phyloP scores from a whole-genome alignment of 1,284 basidiomycete genomes.

The Ceratobasidium papillatum region DNA sequence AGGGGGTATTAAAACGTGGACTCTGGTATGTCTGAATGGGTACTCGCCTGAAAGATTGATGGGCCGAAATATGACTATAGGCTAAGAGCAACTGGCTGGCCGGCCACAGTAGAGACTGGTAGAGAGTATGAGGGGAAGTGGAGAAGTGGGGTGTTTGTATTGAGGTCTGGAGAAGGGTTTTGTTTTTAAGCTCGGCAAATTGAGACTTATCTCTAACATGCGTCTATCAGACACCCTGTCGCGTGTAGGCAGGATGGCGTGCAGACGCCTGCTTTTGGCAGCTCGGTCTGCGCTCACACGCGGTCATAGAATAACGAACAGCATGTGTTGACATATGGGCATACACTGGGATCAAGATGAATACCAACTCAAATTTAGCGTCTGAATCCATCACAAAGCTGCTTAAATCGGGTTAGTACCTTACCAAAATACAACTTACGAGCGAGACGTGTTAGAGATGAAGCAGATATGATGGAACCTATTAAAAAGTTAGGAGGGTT shows the following conservation, averaged over 20 bases:
- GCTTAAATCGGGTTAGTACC: slow-evolving; percentile 5
- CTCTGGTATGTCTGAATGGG: too few species aligned
- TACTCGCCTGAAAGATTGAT: too few species aligned
- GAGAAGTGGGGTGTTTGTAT: not conserved
- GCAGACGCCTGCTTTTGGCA: not conserved
- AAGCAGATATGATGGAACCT: not conserved
- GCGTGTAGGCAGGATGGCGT: not conserved
- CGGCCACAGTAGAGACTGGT: not conserved
- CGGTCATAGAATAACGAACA: not conserved
- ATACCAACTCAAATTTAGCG: not conserved
- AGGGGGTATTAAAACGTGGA: too few species aligned
- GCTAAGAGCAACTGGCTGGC: too few species aligned
- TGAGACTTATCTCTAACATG: not conserved
- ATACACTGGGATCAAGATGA: not conserved
- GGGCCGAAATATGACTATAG: too few species aligned
- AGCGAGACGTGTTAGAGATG: not conserved
- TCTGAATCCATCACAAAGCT: not conserved
- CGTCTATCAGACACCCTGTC: not conserved
- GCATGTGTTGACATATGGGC: not conserved
- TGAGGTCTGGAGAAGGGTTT: not conserved
- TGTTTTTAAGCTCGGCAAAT: too few species aligned
- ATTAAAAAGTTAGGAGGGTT: not conserved
- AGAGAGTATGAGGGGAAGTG: not conserved
- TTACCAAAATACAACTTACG: slow-evolving; percentile 7
- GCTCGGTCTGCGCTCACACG: not conserved